Evolutionary conservation across 129 eudicot genomes (phyloP), one percentile per base, ranked within the genome.

Genomic region (Flaveria ramosissima): DNA sequence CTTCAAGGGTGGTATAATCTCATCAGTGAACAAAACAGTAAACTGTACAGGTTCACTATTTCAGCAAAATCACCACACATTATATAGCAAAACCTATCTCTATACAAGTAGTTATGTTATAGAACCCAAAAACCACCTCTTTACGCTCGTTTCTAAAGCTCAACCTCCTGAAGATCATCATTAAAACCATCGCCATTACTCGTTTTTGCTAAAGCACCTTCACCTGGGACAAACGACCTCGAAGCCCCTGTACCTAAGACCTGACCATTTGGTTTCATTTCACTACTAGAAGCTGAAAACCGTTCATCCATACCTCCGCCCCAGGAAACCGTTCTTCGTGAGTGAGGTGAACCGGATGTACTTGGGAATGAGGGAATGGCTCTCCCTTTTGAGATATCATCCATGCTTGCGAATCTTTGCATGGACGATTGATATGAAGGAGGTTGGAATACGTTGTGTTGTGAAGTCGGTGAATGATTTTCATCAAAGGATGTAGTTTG

Each of bases 311-410:
- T 78, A 70, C 88, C 82, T 36, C 96, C 99, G 52, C 92, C 84
- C 99, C 99, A 94, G 1, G 99, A 94, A 15, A 88, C 89, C 39
- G 98, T 89, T 47, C 99, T 93, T 59, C 99, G 80, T 56, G 96
- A 84, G 68, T 77, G 83, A 46, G 86, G 80, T 23, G 93, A 68
- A 77, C 79, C 73, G 12, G 89, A 52, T 23, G 74, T 78, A 26
- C 73, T 72, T 4, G 77, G 70, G 23, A 36, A 72, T 19, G 47
- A 66, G 41, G 79, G 62, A 41, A 39, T 41, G 50, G 82, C 63
- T 55, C 83, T 85, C 19, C 81, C 86, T 64, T 71, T 82, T 23
- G 92, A 55, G 57, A 94, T 84, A 80, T 78, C 83, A 68, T 82
- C 87, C 91, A 91, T 80, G 75, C 99, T 94, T 52, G 92, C 85